Conservation (phyloP, 176 grass and related monocot genomes). For the Lolium multiflorum region DNA sequence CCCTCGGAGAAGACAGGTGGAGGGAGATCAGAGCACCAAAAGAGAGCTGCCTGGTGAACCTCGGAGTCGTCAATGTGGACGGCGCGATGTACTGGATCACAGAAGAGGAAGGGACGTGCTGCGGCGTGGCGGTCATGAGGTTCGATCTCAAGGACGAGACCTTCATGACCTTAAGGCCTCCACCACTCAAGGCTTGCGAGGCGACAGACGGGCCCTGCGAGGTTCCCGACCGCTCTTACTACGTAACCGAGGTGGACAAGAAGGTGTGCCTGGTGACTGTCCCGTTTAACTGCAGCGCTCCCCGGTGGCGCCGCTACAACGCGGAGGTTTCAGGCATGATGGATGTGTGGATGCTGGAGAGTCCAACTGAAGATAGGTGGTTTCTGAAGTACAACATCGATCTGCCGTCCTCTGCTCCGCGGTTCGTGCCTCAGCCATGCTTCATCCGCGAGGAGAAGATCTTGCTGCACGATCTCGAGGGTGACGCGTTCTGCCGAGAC, state of each 20-base stretch:
- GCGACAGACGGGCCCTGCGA: not conserved
- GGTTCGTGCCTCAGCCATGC: conserved; percentile 39
- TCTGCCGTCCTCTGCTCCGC: not conserved
- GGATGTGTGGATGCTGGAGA: conserved; percentile 48
- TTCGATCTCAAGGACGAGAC: conserved; percentile 53
- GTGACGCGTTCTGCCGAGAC: conserved; percentile 23
- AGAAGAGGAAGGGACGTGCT: conserved; percentile 21
- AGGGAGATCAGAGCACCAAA: conserved; percentile 1
- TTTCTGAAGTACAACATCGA: conserved; percentile 38
- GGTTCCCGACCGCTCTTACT: not conserved
- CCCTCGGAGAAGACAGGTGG: conserved; percentile 40
- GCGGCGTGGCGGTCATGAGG: not conserved
- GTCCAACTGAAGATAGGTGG: conserved; percentile 19
- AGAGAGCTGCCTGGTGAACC: conserved; percentile 43
- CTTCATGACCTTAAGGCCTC: conserved; percentile 17
- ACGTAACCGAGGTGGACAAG: conserved; percentile 25
- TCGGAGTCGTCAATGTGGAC: conserved; percentile 40
- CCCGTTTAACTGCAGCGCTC: conserved; percentile 11
- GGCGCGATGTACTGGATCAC: conserved; percentile 47
- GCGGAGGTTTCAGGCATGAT: conserved; percentile 21
- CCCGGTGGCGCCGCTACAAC: conserved; percentile 33
- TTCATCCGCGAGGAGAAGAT: conserved; percentile 47
- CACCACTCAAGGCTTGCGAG: conserved; percentile 12
- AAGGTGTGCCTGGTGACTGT: conserved; percentile 27
- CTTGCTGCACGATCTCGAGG: conserved; percentile 26